These are phyloP conservation scores for Cajanus cajan DNA, from an alignment of 306 rosid genomes.

Conservation along the genomic window DNA sequence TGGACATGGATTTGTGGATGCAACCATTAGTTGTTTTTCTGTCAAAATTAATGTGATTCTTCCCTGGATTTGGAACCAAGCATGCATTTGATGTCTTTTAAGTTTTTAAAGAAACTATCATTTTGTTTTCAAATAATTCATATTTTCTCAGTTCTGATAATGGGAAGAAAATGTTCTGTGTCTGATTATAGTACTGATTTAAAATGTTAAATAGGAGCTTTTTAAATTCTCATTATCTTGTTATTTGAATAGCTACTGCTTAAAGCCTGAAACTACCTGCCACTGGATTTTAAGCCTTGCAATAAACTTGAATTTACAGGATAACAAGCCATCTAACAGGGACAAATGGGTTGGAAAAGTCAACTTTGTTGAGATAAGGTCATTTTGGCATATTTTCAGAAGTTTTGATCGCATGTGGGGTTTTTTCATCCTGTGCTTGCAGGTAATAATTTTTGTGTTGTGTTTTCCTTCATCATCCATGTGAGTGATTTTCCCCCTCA, in stretches of 20 bases:
- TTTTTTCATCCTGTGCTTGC: conserved; percentile 85
- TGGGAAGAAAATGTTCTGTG: neutral
- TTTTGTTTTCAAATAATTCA: too few species aligned
- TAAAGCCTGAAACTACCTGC: conserved; percentile 11
- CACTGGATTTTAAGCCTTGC: conserved; percentile 19
- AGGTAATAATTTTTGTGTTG: conserved; percentile 53
- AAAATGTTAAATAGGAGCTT: neutral
- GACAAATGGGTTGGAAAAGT: conserved; percentile 96
- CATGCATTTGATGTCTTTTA: too few species aligned
- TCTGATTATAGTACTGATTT: conserved; percentile 4
- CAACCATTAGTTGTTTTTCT: too few species aligned
- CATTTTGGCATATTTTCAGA: conserved; percentile 95
- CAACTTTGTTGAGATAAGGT: conserved; percentile 91
- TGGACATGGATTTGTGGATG: too few species aligned
- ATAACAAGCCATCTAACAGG: conserved; percentile 47
- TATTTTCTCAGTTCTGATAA: neutral
- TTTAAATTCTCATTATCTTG: neutral
- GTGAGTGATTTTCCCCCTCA: neutral
- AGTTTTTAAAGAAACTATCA: too few species aligned
- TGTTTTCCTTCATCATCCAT: neutral
- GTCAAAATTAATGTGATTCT: too few species aligned
- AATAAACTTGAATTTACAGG: conserved; percentile 49
- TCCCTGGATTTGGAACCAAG: too few species aligned
- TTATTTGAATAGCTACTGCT: neutral
- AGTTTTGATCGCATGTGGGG: conserved; percentile 99